Conservation (phyloP, 768 basidiomycete species). For the Pulveroboletus frians region DNA sequence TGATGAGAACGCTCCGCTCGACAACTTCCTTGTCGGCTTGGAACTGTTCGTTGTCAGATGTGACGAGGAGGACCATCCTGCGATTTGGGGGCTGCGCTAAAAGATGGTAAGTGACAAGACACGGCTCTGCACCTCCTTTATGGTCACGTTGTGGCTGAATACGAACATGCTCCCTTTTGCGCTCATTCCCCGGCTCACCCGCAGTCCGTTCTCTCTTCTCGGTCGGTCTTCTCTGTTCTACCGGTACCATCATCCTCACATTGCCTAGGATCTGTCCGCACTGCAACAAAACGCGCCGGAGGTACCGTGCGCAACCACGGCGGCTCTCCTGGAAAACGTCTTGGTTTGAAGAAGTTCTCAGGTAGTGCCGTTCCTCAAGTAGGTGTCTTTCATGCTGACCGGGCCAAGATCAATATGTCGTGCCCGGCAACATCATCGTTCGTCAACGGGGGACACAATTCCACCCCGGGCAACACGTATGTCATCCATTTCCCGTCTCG, state of each 20-base stretch:
- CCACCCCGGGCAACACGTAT: constrained; percentile 90
- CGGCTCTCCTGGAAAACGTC: constrained; percentile 85
- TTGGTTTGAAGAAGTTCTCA: constrained; percentile 96
- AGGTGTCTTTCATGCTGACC: constrained; percentile 6
- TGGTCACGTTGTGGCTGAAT: constrained; percentile 13
- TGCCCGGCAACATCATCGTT: constrained; percentile 94
- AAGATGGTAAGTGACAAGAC: constrained; percentile 1
- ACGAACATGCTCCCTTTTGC: constrained; percentile 14
- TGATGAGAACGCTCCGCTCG: constrained; percentile 93
- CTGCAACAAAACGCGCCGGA: constrained; percentile 94
- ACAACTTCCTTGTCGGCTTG: constrained; percentile 90
- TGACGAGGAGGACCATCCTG: constrained; percentile 80
- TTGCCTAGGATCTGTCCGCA: constrained; percentile 64
- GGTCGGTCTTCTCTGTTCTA: constrained; percentile 18
- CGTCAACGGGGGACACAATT: constrained; percentile 91
- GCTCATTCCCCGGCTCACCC: constrained; percentile 37
- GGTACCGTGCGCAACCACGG: constrained; percentile 92
- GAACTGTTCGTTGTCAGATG: constrained; percentile 95
- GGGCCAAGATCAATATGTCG: constrained; percentile 74
- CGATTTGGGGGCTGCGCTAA: constrained; percentile 7
- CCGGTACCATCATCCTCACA: neutral
- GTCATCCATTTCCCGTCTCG: constrained; percentile 24
- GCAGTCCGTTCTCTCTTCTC: constrained; percentile 47
- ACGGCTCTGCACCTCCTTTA: neutral
- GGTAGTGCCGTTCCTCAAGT: constrained; percentile 43